phyloP scores from a whole-genome alignment of 2,329 filamentous ascomycete genomes.

The Pseudohalonectria lignicola region DNA sequence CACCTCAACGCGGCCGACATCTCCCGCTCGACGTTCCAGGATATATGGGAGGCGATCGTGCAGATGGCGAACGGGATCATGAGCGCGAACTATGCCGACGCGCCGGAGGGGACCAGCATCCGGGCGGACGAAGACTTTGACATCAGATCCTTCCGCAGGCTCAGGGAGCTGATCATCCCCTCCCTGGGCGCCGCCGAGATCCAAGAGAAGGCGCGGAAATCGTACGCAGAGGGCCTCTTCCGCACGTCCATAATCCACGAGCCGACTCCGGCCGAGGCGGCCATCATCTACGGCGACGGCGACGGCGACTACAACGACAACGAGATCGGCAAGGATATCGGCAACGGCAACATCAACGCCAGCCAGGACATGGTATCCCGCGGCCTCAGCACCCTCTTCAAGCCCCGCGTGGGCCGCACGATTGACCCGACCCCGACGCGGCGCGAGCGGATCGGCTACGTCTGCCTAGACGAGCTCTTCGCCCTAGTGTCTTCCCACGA shows the following conservation, averaged over 20 bases:
- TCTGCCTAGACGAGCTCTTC: slow-evolving; percentile 72
- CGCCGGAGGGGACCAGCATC: slow-evolving; percentile 35
- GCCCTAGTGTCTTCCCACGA: slow-evolving; percentile 41
- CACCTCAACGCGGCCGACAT: slow-evolving; percentile 40
- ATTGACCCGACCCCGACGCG: slow-evolving; percentile 52
- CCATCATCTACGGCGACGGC: slow-evolving; percentile 40
- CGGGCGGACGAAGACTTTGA: slow-evolving; percentile 70
- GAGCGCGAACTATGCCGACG: slow-evolving; percentile 46
- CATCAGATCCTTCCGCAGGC: slow-evolving; percentile 56
- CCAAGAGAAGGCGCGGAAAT: slow-evolving; percentile 52
- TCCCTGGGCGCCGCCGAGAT: slow-evolving; percentile 56
- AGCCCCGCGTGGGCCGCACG: slow-evolving; percentile 60
- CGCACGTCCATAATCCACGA: slow-evolving; percentile 70
- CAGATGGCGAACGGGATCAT: slow-evolving; percentile 59
- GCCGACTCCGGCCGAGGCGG: slow-evolving; percentile 42
- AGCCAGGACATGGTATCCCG: not conserved
- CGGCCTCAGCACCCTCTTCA: slow-evolving; percentile 47
- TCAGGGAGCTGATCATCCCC: slow-evolving; percentile 65
- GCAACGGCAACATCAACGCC: not conserved
- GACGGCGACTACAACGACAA: slow-evolving; percentile 29
- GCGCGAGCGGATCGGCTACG: slow-evolving; percentile 65
- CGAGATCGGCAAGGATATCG: not conserved
- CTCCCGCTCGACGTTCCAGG: slow-evolving; percentile 32
- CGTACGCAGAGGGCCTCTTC: slow-evolving; percentile 70
- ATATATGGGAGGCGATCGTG: slow-evolving; percentile 62